Evolutionary conservation across 495 filamentous ascomycete genomes (phyloP).

Genomic region (Sphaerosporella brunnea): DNA sequence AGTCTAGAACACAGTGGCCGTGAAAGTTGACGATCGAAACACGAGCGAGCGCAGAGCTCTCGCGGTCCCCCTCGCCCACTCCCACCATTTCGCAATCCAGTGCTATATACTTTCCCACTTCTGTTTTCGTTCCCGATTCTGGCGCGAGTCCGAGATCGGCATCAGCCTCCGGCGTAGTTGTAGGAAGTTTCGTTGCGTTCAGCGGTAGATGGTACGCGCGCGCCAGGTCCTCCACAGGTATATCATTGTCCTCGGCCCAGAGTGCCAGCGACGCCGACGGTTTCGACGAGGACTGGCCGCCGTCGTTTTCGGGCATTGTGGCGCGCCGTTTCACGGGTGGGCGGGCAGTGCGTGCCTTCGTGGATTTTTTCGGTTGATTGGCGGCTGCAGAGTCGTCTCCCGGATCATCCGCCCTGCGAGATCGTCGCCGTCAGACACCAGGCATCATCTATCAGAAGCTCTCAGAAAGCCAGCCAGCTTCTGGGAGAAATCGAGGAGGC

Average conservation of each 20-base stretch:
- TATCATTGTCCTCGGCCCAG: slow-evolving; percentile 42
- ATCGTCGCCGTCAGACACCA: too few species aligned
- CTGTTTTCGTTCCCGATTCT: slow-evolving; percentile 30
- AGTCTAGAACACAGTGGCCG: slow-evolving; percentile 76
- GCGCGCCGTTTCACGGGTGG: slow-evolving; percentile 3
- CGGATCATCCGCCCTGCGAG: neutral
- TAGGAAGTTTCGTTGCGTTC: neutral
- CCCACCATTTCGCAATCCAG: slow-evolving; percentile 99
- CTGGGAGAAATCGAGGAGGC: neutral
- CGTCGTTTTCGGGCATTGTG: slow-evolving; percentile 22
- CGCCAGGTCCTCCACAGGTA: slow-evolving; percentile 41
- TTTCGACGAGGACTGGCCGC: neutral
- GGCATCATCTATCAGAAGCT: neutral
- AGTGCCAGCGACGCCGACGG: slow-evolving; percentile 27
- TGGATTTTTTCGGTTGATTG: neutral
- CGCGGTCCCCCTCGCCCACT: slow-evolving; percentile 43
- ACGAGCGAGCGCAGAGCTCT: slow-evolving; percentile 55
- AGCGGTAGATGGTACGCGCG: slow-evolving; percentile 36
- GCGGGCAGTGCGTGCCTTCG: slow-evolving; percentile 10
- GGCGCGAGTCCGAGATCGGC: slow-evolving; percentile 9
- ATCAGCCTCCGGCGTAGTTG: slow-evolving; percentile 9
- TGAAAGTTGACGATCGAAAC: slow-evolving; percentile 85
- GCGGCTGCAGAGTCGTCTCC: neutral
- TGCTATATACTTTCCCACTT: slow-evolving; percentile 70
- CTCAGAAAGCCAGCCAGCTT: neutral